Percentiles rank a stretch among this genome's conserved stretches.
These are phyloP conservation scores for Magnusiomyces magnusii DNA, from an alignment of 1,139 yeast species.

Conservation along the genomic window DNA sequence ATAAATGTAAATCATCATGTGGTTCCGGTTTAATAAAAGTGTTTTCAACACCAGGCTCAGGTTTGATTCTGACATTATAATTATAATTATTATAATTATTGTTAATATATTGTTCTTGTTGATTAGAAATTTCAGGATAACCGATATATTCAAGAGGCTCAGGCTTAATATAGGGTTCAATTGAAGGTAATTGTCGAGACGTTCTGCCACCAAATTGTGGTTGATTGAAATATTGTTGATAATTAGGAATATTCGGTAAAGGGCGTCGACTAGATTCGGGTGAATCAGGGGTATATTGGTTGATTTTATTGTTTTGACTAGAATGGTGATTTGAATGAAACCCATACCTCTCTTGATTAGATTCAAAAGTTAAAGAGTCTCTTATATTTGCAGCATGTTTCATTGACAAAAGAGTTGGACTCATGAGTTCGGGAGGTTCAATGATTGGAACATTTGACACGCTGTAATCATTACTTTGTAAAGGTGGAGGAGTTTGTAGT, in stretches of 20 bases:
- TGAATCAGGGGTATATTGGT: background rate
- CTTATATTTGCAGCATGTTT: background rate
- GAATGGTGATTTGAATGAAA: too few relatives aligned
- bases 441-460: slow-evolving; percentile 18
- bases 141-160: background rate
- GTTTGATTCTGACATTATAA: background rate
- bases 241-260: slow-evolving; percentile 10
- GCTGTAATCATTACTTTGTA: slow-evolving; percentile 19
- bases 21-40: background rate
- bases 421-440: slow-evolving; percentile 18
- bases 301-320: background rate
- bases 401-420: background rate
- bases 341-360: background rate
- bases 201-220: background rate
- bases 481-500: background rate
- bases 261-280: slow-evolving; percentile 9
- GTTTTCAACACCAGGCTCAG: background rate
- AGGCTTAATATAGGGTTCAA: background rate
- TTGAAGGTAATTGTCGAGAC: background rate
- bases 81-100: background rate
- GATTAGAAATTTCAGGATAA: background rate
- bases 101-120: too few relatives aligned
- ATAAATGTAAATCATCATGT: background rate
- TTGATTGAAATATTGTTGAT: background rate
- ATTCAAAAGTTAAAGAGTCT: background rate